Base-by-base conservation (phyloP, 164 flowering plant genomes). In the Nelumbo lutea region DNA sequence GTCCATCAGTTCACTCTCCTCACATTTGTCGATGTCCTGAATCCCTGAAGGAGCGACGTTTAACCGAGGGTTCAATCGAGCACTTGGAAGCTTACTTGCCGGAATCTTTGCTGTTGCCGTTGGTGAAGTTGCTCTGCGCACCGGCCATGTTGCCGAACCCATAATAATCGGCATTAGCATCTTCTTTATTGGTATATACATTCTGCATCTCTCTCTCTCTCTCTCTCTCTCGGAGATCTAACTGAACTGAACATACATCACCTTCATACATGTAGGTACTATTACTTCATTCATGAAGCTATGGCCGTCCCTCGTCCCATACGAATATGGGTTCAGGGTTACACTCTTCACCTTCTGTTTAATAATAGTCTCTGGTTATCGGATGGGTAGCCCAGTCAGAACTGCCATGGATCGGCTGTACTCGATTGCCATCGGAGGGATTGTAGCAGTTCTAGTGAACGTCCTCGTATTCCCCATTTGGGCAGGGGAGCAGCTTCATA, bases 401-500 rank as follows among this genome's bases (percentile, higher is more conserved):
- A 88, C 89, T 2, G 73, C 96, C 61, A 85, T 90, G 84, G 88
- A 87, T 39, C 72, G 97, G 1, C 79, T 91, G 2, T 91, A 87
- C 68, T 83, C 96, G 0, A 88, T 91, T 9, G 89, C 87, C 9
- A 85, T 91, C 9, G 97, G 97, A 75, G 96, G 79, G n/a, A 64
- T 87, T 64, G 90, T 91, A 4, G 86, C 96, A 52, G 87, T 89
- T n/a, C 51, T 85, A 1, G 93, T 90, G 61, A 91, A 90, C 72
- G 82, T 86, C 8, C 81, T 87, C 41, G 72, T 91, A 40, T 85
- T 73, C 50, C 97, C 96, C 41, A 84, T 85, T 15, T 91, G 97
- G 97, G 89, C 96, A 9, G 97, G 97, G 15, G 93, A 91, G 70
- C 87, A 84, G 72, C 71, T 91, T 14, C 93, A 91, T 66, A 77